Conservation (phyloP, 139 green algal species). For the Penium margaritaceum region DNA sequence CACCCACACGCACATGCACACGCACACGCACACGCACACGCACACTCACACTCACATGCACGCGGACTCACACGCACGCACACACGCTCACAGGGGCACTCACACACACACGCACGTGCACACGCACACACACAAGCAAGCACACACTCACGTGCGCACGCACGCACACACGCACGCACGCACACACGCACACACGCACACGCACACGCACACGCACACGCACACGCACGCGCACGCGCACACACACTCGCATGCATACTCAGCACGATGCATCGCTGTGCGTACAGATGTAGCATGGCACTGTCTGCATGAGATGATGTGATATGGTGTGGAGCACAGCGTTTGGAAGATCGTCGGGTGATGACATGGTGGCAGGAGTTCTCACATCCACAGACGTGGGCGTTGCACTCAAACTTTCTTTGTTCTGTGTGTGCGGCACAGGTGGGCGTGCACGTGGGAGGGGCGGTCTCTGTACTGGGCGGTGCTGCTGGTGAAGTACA, state of each 20-base stretch:
- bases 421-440: not conserved
- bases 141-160: too few relatives aligned
- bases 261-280: not conserved
- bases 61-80: not conserved
- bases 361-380: too few relatives aligned
- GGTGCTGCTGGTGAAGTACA: not conserved
- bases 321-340: too few relatives aligned
- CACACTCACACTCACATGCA: too few relatives aligned
- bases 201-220: too few relatives aligned
- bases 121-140: not conserved
- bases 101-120: not conserved
- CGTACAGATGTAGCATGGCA: too few relatives aligned
- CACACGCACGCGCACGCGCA: not conserved
- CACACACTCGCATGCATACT: not conserved
- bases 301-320: too few relatives aligned
- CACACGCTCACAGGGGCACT: not conserved
- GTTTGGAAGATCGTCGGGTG: not conserved
- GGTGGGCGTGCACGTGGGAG: slow-evolving; percentile 3
- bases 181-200: too few relatives aligned
- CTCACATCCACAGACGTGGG: not conserved
- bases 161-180: too few relatives aligned
- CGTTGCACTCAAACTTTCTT: not conserved
- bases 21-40: too few relatives aligned
- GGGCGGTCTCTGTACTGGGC: slow-evolving; percentile 13
- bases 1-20: too few relatives aligned